A percentile compares a stretch with the other conserved stretches of the same genome.
These are phyloP conservation scores for Benincasa hispida DNA, from an alignment of 306 rosid genomes.

Conservation along the genomic window DNA sequence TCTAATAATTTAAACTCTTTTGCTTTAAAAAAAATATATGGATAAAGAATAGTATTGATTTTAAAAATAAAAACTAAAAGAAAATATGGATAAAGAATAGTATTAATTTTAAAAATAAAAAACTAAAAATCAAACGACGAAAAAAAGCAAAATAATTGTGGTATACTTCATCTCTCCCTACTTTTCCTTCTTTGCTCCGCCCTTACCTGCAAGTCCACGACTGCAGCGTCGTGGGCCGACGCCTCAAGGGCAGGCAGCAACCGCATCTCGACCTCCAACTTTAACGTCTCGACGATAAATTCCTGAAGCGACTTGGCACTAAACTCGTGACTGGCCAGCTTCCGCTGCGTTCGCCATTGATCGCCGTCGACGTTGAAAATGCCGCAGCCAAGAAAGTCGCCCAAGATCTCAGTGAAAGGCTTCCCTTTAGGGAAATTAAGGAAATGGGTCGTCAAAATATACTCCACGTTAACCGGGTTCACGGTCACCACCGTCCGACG, in stretches of 20 bases:
- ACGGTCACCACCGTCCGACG: conserved; percentile 56
- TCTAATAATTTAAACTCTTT: too few species aligned
- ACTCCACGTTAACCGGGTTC: conserved; percentile 61
- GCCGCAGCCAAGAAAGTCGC: conserved; percentile 72
- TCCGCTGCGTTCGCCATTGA: conserved; percentile 52
- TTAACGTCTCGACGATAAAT: conserved; percentile 27
- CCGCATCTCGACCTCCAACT: conserved; percentile 30
- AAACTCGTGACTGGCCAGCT: conserved; percentile 64
- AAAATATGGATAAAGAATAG: too few species aligned
- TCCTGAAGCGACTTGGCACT: conserved; percentile 35
- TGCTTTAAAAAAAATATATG: too few species aligned
- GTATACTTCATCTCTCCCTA: not conserved
- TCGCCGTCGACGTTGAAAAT: conserved; percentile 81
- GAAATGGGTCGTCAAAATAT: conserved; percentile 73
- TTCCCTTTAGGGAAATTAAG: conserved; percentile 81
- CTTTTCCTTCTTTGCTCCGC: not conserved
- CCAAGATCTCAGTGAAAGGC: conserved; percentile 67
- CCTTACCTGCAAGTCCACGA: conserved; percentile 34
- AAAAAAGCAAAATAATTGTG: too few species aligned
- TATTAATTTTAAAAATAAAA: too few species aligned
- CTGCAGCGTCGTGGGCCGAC: conserved; percentile 9
- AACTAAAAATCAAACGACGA: too few species aligned
- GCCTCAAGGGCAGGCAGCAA: conserved; percentile 46
- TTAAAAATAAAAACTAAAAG: too few species aligned
- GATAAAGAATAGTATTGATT: too few species aligned